Conservation (phyloP, 306 rosid species). For the Gillenia trifoliata region DNA sequence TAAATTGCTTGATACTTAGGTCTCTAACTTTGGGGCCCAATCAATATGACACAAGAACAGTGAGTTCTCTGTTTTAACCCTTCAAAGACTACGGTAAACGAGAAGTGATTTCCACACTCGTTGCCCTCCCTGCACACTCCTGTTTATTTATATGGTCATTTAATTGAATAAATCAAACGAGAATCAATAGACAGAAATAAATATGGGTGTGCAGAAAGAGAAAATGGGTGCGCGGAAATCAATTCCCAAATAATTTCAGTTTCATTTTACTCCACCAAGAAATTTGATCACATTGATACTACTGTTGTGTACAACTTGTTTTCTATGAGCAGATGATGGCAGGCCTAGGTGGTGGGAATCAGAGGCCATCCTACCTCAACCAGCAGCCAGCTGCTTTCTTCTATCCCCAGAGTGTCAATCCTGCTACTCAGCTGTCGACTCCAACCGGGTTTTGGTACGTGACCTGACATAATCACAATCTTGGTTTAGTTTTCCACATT, state of each 20-base stretch:
- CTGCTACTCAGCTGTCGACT: background rate
- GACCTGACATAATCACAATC: background rate
- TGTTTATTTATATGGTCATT: background rate
- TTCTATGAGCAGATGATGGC: slow-evolving; percentile 11
- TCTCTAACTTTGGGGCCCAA: background rate
- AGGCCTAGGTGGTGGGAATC: background rate
- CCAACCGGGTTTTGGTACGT: background rate
- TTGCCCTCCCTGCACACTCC: background rate
- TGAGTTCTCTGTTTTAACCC: background rate
- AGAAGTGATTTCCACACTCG: background rate
- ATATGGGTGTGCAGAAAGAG: background rate
- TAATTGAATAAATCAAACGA: background rate
- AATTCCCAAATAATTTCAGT: background rate
- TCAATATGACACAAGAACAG: background rate
- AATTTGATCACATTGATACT: background rate
- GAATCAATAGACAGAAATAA: background rate
- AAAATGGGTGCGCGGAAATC: background rate
- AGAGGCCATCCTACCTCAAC: background rate
- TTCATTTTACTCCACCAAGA: background rate
- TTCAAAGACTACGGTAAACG: background rate
- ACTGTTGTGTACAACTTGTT: background rate
- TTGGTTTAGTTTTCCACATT: background rate
- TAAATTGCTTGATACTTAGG: background rate
- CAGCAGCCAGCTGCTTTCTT: slow-evolving; percentile 4
- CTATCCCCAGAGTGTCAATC: slow-evolving; percentile 3